Evolutionary conservation across 2,329 filamentous ascomycete species (phyloP).

Genomic region (Phialophora chinensis): DNA sequence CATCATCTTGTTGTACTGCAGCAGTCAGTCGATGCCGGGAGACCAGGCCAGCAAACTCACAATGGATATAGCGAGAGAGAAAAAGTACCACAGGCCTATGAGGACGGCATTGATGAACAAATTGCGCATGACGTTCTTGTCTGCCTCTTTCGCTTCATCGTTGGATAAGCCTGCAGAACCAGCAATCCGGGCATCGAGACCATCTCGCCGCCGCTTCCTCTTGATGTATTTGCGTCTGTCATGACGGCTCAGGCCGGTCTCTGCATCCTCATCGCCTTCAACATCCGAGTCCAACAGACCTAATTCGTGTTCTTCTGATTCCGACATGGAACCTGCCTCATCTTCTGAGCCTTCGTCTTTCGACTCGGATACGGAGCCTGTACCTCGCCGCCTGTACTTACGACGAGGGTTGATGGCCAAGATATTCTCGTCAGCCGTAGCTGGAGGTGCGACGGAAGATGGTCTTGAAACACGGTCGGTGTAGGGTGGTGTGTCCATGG

Average conservation of each 20-base stretch:
- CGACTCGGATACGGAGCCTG: conserved; percentile 35
- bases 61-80: conserved; percentile 90
- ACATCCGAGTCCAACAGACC: conserved; percentile 70
- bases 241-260: conserved; percentile 79
- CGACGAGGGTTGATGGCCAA: conserved; percentile 38
- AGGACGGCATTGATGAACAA: conserved; percentile 77
- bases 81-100: conserved; percentile 87
- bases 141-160: conserved; percentile 73
- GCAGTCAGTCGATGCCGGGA: conserved; percentile 29
- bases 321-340: conserved; percentile 47
- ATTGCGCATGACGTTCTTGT: conserved; percentile 72
- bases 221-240: conserved; percentile 72
- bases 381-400: conserved; percentile 38
- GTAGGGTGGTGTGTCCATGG: conserved; percentile 36
- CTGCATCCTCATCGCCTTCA: conserved; percentile 85
- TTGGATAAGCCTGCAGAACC: conserved; percentile 62
- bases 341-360: conserved; percentile 35
- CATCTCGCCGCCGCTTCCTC: conserved; percentile 70
- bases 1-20: conserved; percentile 99
- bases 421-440: conserved; percentile 22
- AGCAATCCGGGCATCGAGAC: conserved; percentile 72
- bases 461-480: conserved; percentile 29
- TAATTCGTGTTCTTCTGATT: conserved; percentile 63
- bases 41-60: conserved; percentile 59
- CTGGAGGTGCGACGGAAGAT: conserved; percentile 24